Evolutionary conservation across 2,329 filamentous ascomycete species (phyloP).

Genomic region (Pyrenophora seminiperda): DNA sequence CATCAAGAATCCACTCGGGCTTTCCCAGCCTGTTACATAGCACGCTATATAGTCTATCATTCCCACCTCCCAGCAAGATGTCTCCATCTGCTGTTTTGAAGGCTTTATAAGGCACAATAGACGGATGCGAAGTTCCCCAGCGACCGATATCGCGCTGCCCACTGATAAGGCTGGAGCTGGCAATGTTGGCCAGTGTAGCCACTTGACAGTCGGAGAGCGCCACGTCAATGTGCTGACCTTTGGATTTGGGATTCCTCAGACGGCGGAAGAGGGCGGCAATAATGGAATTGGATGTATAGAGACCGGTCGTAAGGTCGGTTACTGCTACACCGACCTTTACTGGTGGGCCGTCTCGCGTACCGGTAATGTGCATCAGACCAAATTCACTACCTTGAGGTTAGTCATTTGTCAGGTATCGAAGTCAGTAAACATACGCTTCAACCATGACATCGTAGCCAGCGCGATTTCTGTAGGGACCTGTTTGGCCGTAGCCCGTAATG

Average conservation of each 20-base stretch:
- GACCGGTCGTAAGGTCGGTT: conserved; percentile 90
- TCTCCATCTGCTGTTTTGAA: conserved; percentile 70
- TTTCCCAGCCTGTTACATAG: conserved; percentile 63
- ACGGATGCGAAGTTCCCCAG: conserved; percentile 98
- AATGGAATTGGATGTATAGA: conserved; percentile 94
- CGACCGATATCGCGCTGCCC: conserved; percentile 84
- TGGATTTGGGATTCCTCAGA: conserved; percentile 66
- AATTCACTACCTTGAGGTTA: conserved; percentile 65
- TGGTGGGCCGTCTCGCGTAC: conserved; percentile 81
- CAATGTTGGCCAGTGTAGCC: conserved; percentile 92
- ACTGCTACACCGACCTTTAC: conserved; percentile 98
- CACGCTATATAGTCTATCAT: conserved; percentile 66
- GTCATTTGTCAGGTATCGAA: neutral
- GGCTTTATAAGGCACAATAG: conserved; percentile 92
- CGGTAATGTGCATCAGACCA: conserved; percentile 98
- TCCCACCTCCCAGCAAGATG: conserved; percentile 67
- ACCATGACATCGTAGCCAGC: conserved; percentile 99
- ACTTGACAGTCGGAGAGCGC: conserved; percentile 93
- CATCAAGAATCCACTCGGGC: conserved; percentile 63
- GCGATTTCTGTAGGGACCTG: conserved; percentile 82
- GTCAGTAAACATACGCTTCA: conserved; percentile 65
- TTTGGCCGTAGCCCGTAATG: conserved; percentile 96
- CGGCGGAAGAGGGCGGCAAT: conserved; percentile 89
- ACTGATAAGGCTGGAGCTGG: conserved; percentile 86
- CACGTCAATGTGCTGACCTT: conserved; percentile 90